Conservation (phyloP, 331 rosid species). For the Telfairia occidentalis region DNA sequence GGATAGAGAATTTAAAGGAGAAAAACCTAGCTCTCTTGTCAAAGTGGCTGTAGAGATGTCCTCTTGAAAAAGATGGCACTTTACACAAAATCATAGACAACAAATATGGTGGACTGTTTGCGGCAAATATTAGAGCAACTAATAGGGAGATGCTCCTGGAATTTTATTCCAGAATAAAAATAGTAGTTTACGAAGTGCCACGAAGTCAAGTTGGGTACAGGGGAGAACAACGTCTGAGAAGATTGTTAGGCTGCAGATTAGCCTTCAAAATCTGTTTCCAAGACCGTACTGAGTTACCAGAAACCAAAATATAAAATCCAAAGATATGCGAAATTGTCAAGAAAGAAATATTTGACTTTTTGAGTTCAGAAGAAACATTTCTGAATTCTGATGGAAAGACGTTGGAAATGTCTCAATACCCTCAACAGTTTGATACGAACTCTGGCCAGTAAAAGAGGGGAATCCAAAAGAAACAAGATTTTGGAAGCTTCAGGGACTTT, state of each 20-base stretch:
- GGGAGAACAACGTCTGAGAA: too few species aligned
- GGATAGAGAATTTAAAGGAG: neutral
- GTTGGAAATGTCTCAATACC: neutral
- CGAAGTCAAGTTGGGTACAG: too few species aligned
- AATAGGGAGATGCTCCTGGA: neutral
- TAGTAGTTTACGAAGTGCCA: too few species aligned
- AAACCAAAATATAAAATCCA: neutral
- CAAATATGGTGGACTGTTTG: neutral
- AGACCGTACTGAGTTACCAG: neutral
- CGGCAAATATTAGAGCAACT: neutral
- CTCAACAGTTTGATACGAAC: neutral
- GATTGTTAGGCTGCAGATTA: too few species aligned
- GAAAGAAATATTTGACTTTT: neutral
- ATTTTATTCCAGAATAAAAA: neutral
- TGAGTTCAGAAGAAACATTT: neutral
- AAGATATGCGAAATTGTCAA: neutral
- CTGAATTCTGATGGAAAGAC: neutral
- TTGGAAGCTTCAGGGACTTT: neutral
- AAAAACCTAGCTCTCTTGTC: neutral
- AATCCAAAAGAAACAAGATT: neutral
- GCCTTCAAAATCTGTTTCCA: too few species aligned
- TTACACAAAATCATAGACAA: neutral
- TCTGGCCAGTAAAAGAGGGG: too few species aligned
- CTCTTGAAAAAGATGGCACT: neutral
- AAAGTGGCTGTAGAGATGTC: neutral